Percentiles rank a stretch among this genome's conserved stretches.
Evolutionary conservation across 1,284 basidiomycete genomes (phyloP).

Genomic region (Xerocomus amazonicus): DNA sequence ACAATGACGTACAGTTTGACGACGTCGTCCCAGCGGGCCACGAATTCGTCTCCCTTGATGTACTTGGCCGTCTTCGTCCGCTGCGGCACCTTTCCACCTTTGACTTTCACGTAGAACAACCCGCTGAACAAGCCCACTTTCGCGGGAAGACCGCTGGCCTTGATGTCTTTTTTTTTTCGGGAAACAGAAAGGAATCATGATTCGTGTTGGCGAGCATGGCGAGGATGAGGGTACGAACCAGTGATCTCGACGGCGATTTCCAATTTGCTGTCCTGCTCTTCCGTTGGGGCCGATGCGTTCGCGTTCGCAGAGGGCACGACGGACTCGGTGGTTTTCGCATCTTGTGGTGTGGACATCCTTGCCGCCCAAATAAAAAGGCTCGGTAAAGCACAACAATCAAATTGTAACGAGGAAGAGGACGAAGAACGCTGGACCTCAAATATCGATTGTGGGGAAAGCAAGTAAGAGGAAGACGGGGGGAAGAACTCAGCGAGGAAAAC

Average conservation of each 20-base stretch:
- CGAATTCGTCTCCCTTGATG: slow-evolving; percentile 26
- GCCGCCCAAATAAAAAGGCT: neutral
- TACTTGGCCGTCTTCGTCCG: slow-evolving; percentile 29
- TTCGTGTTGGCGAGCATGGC: no score
- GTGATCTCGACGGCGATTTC: slow-evolving; percentile 31
- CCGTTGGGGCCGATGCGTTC: neutral
- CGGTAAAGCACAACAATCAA: neutral
- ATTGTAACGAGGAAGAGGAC: neutral
- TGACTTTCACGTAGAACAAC: slow-evolving; percentile 28
- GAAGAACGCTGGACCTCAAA: neutral
- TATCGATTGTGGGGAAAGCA: neutral
- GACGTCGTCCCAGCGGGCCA: slow-evolving; percentile 26
- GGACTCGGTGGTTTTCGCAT: slow-evolving; percentile 3
- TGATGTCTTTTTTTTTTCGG: slow-evolving; percentile 21
- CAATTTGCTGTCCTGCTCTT: slow-evolving; percentile 3
- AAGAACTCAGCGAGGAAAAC: neutral
- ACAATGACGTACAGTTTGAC: slow-evolving; percentile 23
- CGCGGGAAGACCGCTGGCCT: slow-evolving; percentile 31
- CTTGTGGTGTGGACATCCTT: slow-evolving; percentile 15
- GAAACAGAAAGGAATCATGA: neutral
- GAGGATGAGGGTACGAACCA: slow-evolving; percentile 8
- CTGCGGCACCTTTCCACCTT: slow-evolving; percentile 27
- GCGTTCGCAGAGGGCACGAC: neutral
- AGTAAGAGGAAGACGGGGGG: neutral
- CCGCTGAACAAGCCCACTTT: slow-evolving; percentile 31